These are phyloP conservation scores for Trypanosoma congolense DNA, from an alignment of 208 protist genomes.

Conservation along the genomic window DNA sequence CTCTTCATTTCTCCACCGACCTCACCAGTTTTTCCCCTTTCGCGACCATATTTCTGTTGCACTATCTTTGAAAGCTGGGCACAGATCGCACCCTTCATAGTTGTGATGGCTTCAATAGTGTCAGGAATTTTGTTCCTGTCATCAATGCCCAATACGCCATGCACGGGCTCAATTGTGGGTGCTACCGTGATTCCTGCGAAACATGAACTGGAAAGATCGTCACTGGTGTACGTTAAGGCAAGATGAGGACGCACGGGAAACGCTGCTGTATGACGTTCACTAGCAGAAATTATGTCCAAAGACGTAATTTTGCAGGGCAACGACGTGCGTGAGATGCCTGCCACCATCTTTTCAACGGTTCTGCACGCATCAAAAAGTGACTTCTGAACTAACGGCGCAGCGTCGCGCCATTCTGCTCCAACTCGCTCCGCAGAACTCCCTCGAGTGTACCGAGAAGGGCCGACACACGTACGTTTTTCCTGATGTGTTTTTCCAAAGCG, in stretches of 20 bases:
- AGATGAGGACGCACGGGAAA: conserved; percentile 79
- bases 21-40: too few species aligned
- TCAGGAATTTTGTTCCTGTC: conserved; percentile 83
- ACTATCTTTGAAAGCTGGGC: conserved; percentile 78
- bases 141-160: conserved; percentile 79
- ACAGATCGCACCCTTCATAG: conserved; percentile 84
- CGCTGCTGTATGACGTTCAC: conserved; percentile 61
- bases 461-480: conserved; percentile 24
- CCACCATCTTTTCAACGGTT: conserved; percentile 56
- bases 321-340: conserved; percentile 42
- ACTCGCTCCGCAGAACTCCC: conserved; percentile 59
- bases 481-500: conserved; percentile 54
- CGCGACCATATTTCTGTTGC: conserved; percentile 35
- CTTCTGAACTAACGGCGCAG: conserved; percentile 48
- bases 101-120: conserved; percentile 71
- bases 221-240: conserved; percentile 64
- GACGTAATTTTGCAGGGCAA: conserved; percentile 73
- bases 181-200: conserved; percentile 57
- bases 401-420: conserved; percentile 74
- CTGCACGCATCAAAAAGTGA: conserved; percentile 53
- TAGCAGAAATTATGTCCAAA: conserved; percentile 70
- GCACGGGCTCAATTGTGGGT: conserved; percentile 65
- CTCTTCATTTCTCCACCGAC: not conserved
- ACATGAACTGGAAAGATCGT: conserved; percentile 32
- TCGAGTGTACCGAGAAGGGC: conserved; percentile 64